These are phyloP conservation scores for Xerocomus nothofagi DNA, from an alignment of 1,284 basidiomycete genomes.

Conservation along the genomic window DNA sequence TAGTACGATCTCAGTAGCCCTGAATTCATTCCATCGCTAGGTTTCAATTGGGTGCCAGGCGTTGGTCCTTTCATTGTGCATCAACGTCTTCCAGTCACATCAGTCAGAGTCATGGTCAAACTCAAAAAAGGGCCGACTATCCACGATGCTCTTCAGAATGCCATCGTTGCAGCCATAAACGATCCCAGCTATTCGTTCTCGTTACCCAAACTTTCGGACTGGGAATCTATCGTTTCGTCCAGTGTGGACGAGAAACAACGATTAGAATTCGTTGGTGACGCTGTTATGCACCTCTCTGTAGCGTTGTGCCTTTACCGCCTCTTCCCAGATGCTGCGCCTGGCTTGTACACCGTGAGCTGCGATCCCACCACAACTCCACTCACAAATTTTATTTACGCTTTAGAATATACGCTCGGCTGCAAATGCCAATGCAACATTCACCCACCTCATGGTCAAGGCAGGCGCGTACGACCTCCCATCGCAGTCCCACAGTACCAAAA, in stretches of 20 bases:
- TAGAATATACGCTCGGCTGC: conserved; percentile 33
- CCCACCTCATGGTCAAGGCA: conserved; percentile 31
- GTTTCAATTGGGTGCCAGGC: no score
- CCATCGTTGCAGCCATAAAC: conserved; percentile 29
- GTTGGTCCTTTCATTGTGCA: not conserved
- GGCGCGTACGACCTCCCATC: conserved; percentile 28
- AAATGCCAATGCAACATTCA: conserved; percentile 34
- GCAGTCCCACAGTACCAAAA: conserved; percentile 24
- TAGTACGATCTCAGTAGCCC: no score
- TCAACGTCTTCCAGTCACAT: not conserved
- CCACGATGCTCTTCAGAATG: conserved; percentile 23
- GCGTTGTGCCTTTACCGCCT: conserved; percentile 31
- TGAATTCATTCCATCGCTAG: no score
- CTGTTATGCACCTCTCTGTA: conserved; percentile 33
- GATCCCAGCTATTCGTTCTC: conserved; percentile 30
- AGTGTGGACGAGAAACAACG: conserved; percentile 31
- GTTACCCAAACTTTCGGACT: conserved; percentile 30
- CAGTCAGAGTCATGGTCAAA: conserved; percentile 19
- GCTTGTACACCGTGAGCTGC: conserved; percentile 30
- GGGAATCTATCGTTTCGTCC: conserved; percentile 32
- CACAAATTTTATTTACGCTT: not conserved
- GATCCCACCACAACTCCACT: not conserved
- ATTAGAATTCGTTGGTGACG: conserved; percentile 33
- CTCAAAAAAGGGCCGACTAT: conserved; percentile 19
- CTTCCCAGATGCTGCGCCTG: conserved; percentile 30